Evolutionary conservation across 805 yeast species (phyloP).

Genomic region (Candida piceae): DNA sequence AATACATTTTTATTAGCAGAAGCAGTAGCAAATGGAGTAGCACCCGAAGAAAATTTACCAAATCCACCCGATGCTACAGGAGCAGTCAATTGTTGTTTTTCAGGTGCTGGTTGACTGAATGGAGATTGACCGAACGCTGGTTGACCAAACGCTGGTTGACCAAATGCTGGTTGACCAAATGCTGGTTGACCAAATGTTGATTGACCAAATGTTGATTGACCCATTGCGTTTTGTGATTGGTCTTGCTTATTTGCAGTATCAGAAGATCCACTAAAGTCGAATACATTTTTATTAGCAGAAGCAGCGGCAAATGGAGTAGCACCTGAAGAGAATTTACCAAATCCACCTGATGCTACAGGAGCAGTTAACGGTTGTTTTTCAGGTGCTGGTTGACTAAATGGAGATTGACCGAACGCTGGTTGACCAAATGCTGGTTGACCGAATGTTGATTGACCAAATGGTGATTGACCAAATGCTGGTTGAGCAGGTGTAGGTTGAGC

Average conservation of each 20-base stretch:
- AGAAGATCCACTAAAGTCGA: too few species aligned
- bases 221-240: too few species aligned
- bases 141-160: constrained; percentile 2
- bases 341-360: too few species aligned
- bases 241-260: too few species aligned
- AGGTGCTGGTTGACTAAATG: not conserved
- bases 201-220: constrained; percentile 1
- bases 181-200: too few species aligned
- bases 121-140: not conserved
- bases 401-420: too few species aligned
- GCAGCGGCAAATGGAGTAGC: too few species aligned
- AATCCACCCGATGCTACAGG: constrained; percentile 7
- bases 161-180: constrained; percentile 1
- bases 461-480: too few species aligned
- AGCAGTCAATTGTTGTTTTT: not conserved
- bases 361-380: not conserved
- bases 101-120: not conserved
- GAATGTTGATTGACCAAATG: not conserved
- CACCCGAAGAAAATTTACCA: constrained; percentile 9
- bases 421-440: not conserved
- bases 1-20: too few species aligned
- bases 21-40: not conserved
- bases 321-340: too few species aligned
- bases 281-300: too few species aligned
- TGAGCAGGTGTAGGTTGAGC: not conserved